A percentile compares a stretch with the other conserved stretches of the same genome.
These are phyloP conservation scores for Pleurotus giganteus DNA, from an alignment of 768 basidiomycete genomes.

Conservation along the genomic window DNA sequence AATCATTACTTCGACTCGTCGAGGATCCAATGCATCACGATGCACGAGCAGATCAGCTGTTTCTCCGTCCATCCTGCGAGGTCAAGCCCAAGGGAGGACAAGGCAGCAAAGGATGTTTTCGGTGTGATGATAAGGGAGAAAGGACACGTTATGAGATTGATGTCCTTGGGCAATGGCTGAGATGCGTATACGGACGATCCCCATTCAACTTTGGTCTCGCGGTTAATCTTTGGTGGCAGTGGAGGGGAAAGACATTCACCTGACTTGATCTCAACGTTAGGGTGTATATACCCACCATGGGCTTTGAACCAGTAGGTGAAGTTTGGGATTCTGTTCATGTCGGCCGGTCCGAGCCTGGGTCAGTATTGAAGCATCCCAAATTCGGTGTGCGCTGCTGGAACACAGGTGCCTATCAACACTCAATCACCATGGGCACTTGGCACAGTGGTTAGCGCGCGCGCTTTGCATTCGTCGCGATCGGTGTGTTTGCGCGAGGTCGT, in stretches of 20 bases:
- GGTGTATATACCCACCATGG: conserved; percentile 52
- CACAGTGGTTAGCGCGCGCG: not conserved
- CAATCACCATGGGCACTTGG: not conserved
- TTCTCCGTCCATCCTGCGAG: conserved; percentile 52
- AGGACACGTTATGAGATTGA: conserved; percentile 64
- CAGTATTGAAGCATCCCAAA: too few relatives aligned
- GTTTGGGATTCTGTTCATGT: not conserved
- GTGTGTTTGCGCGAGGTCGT: not conserved
- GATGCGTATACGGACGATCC: conserved; percentile 54
- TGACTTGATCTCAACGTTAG: conserved; percentile 38
- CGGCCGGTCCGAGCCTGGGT: not conserved
- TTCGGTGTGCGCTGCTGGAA: too few relatives aligned
- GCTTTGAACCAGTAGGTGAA: conserved; percentile 42
- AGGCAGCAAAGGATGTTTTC: conserved; percentile 39
- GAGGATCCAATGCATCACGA: conserved; percentile 62
- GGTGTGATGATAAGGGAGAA: conserved; percentile 63
- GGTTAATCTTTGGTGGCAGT: conserved; percentile 10
- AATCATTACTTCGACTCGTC: conserved; percentile 32
- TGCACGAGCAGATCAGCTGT: conserved; percentile 67
- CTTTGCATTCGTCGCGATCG: not conserved
- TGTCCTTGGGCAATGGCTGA: conserved; percentile 45
- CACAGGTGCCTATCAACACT: too few relatives aligned
- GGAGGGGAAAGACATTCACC: conserved; percentile 32
- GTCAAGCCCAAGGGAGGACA: conserved; percentile 31
- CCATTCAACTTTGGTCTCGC: conserved; percentile 28